Evolutionary conservation across 768 basidiomycete genomes (phyloP).

Genomic region (Cystofilobasidium capitatum): DNA sequence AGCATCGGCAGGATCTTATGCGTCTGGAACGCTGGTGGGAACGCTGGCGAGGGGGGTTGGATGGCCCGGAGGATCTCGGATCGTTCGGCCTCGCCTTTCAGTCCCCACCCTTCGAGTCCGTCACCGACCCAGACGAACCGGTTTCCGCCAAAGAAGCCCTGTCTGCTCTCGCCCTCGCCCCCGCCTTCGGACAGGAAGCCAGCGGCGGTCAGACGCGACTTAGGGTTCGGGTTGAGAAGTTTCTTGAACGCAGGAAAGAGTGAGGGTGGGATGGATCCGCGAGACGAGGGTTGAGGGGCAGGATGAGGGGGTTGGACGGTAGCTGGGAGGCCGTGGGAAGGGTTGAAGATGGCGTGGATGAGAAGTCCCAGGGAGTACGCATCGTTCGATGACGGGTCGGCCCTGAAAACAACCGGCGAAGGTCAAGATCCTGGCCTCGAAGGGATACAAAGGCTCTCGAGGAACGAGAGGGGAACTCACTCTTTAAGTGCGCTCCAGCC

Average conservation of each 20-base stretch:
- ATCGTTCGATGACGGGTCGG: conserved; percentile 59
- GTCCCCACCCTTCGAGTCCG: conserved; percentile 72
- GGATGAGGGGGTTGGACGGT: conserved; percentile 59
- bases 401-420: conserved; percentile 33
- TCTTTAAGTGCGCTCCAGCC: conserved; percentile 79
- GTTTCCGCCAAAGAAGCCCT: conserved; percentile 74
- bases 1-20: conserved; percentile 82
- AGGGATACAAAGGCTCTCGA: background rate
- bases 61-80: conserved; percentile 57
- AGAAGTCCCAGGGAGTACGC: conserved; percentile 81
- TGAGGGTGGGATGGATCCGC: conserved; percentile 62
- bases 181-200: conserved; percentile 68
- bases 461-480: conserved; percentile 43
- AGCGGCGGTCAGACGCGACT: conserved; percentile 63
- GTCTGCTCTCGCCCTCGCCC: conserved; percentile 48
- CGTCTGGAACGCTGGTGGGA: conserved; percentile 76
- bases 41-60: conserved; percentile 65
- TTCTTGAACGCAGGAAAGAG: conserved; percentile 76
- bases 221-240: conserved; percentile 80
- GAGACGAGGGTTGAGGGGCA: conserved; percentile 64
- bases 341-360: conserved; percentile 79
- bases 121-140: conserved; percentile 71
- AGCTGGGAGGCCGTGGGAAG: conserved; percentile 55
- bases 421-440: background rate
- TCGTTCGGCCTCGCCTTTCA: conserved; percentile 75